Percentiles rank a stretch among this genome's conserved stretches.
Evolutionary conservation across 805 yeast species (phyloP).

Genomic region (Candida andamanensis): DNA sequence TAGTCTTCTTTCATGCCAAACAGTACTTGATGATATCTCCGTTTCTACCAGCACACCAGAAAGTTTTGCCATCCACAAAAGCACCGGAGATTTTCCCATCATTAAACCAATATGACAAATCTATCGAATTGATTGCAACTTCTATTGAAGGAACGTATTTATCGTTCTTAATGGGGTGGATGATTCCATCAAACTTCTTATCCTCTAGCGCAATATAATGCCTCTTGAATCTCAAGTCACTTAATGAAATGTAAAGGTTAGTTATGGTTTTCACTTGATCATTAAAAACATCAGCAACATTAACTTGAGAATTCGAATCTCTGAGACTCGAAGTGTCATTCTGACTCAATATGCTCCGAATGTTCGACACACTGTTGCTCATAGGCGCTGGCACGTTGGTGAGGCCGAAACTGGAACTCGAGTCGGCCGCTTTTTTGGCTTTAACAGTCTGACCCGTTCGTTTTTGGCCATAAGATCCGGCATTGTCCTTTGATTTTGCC

Average conservation of each 20-base stretch:
- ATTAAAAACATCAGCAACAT: not conserved
- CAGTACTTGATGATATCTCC: slow-evolving; percentile 32
- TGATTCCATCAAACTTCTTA: slow-evolving; percentile 17
- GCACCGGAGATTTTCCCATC: slow-evolving; percentile 35
- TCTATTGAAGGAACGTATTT: slow-evolving; percentile 35
- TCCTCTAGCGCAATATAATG: slow-evolving; percentile 21
- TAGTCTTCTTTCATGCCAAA: not conserved
- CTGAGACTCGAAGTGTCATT: slow-evolving; percentile 5
- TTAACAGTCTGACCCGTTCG: slow-evolving; percentile 3
- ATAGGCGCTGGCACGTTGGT: slow-evolving; percentile 5
- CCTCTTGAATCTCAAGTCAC: slow-evolving; percentile 29
- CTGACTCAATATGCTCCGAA: slow-evolving; percentile 18
- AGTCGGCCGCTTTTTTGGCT: not conserved
- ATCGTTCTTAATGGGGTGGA: slow-evolving; percentile 35
- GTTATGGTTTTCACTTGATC: slow-evolving; percentile 24
- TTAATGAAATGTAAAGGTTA: slow-evolving; percentile 30
- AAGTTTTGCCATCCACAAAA: slow-evolving; percentile 20
- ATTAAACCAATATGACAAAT: slow-evolving; percentile 25
- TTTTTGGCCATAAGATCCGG: slow-evolving; percentile 2
- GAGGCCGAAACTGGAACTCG: not conserved
- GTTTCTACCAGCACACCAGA: slow-evolving; percentile 36
- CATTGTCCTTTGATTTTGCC: slow-evolving; percentile 1
- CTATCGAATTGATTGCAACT: slow-evolving; percentile 29
- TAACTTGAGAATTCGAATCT: not conserved
- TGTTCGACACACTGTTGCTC: slow-evolving; percentile 15